These are phyloP conservation scores for Falciphora oryzae DNA, from an alignment of 2,329 filamentous ascomycete species.

Conservation along the genomic window DNA sequence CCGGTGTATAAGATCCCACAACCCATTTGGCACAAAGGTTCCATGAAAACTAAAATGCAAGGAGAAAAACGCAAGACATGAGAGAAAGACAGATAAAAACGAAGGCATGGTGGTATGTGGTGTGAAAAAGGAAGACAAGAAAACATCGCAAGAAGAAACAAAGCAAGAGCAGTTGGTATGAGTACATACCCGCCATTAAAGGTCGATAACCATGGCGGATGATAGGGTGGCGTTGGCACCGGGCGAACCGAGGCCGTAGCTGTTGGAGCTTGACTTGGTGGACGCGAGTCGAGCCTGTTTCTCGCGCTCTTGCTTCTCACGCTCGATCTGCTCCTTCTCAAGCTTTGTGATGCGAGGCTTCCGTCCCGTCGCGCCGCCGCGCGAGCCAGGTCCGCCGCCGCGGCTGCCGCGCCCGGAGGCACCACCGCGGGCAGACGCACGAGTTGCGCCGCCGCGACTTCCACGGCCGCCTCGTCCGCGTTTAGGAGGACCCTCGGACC, in stretches of 20 bases:
- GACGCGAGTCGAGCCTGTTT: slow-evolving; percentile 31
- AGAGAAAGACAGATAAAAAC: not conserved
- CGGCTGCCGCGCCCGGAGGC: slow-evolving; percentile 54
- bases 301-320: slow-evolving; percentile 73
- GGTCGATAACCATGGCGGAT: slow-evolving; percentile 15
- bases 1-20: not conserved
- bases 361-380: slow-evolving; percentile 66
- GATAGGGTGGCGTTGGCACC: slow-evolving; percentile 12
- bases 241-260: slow-evolving; percentile 6
- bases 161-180: not conserved
- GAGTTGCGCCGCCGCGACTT: slow-evolving; percentile 40
- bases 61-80: not conserved
- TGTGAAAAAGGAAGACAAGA: not conserved
- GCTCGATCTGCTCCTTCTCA: slow-evolving; percentile 73
- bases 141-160: not conserved
- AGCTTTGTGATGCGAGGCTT: slow-evolving; percentile 85
- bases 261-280: slow-evolving; percentile 23
- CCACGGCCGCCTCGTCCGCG: slow-evolving; percentile 51
- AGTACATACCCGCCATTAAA: not conserved
- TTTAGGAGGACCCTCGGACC: slow-evolving; percentile 68
- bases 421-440: slow-evolving; percentile 52
- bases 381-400: slow-evolving; percentile 57
- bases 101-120: not conserved
- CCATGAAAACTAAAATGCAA: not conserved
- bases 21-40: not conserved